phyloP scores from a whole-genome alignment of 208 protist genomes.

The Kentomonas sorsogonicus region DNA sequence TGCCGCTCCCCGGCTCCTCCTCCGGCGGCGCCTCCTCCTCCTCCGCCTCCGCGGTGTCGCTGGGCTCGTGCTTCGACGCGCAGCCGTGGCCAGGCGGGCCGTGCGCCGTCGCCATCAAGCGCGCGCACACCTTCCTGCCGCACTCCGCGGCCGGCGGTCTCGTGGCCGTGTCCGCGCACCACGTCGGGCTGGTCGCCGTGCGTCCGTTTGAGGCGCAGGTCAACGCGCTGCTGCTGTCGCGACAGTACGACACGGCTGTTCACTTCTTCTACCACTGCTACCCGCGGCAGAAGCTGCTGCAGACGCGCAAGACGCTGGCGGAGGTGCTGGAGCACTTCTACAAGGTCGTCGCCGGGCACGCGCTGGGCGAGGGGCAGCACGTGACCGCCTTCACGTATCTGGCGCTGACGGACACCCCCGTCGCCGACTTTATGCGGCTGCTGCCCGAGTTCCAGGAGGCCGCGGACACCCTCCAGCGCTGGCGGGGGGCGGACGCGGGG shows the following conservation, averaged over 20 bases:
- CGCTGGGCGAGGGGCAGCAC: slow-evolving; percentile 14
- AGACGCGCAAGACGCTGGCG: slow-evolving; percentile 2
- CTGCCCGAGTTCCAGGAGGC: slow-evolving; percentile 21
- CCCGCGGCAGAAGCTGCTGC: background rate
- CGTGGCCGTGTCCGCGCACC: slow-evolving; percentile 15
- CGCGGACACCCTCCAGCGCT: background rate
- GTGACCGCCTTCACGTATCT: slow-evolving; percentile 22
- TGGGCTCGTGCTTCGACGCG: too few relatives aligned
- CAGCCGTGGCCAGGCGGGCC: too few relatives aligned
- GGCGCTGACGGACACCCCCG: slow-evolving; percentile 16
- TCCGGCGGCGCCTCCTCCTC: too few relatives aligned
- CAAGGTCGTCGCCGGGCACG: slow-evolving; percentile 19
- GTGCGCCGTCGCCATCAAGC: too few relatives aligned
- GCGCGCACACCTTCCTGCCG: too few relatives aligned
- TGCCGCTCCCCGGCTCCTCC: too few relatives aligned
- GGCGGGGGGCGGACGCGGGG: background rate
- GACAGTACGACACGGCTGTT: slow-evolving; percentile 11
- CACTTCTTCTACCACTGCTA: slow-evolving; percentile 9
- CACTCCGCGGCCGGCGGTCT: too few relatives aligned
- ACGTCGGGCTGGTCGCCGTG: slow-evolving; percentile 10
- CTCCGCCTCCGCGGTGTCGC: too few relatives aligned
- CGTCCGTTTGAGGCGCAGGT: slow-evolving; percentile 8
- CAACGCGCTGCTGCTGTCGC: slow-evolving; percentile 3
- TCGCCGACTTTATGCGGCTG: slow-evolving; percentile 12
- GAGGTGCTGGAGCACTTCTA: slow-evolving; percentile 12